Evolutionary conservation across 169 alveolate species (phyloP).

Genomic region (Amoebophrya sp.): DNA sequence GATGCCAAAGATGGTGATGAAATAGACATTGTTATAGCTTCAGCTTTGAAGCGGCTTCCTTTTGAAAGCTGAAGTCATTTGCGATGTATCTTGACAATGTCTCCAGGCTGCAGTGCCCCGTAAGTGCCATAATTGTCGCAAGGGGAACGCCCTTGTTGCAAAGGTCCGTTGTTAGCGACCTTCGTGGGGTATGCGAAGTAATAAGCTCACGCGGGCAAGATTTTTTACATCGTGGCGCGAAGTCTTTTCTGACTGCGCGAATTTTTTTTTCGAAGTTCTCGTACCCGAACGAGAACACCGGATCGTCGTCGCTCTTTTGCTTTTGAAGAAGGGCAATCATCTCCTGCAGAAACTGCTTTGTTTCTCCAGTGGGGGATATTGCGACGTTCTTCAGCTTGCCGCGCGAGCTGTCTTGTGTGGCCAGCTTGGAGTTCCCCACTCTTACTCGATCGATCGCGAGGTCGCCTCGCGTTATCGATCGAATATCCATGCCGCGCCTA

Average conservation of each 20-base stretch:
- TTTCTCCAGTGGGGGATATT: neutral
- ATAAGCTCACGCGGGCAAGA: neutral
- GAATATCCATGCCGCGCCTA: neutral
- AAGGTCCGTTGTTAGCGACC: neutral
- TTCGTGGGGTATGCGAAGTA: neutral
- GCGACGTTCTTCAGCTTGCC: neutral
- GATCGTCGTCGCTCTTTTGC: neutral
- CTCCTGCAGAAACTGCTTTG: neutral
- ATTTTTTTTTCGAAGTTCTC: neutral
- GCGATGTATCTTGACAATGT: neutral
- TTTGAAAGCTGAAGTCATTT: no score
- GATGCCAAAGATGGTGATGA: no score
- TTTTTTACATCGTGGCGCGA: neutral
- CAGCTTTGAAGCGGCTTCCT: no score
- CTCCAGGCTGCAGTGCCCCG: neutral
- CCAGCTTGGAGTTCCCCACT: neutral
- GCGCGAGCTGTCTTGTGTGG: neutral
- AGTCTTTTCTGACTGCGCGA: neutral
- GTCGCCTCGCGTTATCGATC: neutral
- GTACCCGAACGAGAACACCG: neutral
- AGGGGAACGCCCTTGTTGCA: neutral
- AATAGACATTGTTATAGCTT: no score
- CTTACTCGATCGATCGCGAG: neutral
- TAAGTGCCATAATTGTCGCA: neutral
- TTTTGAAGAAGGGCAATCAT: neutral